Base-by-base conservation (phyloP, 345 rosid species). In the Fremontodendron californicum region DNA sequence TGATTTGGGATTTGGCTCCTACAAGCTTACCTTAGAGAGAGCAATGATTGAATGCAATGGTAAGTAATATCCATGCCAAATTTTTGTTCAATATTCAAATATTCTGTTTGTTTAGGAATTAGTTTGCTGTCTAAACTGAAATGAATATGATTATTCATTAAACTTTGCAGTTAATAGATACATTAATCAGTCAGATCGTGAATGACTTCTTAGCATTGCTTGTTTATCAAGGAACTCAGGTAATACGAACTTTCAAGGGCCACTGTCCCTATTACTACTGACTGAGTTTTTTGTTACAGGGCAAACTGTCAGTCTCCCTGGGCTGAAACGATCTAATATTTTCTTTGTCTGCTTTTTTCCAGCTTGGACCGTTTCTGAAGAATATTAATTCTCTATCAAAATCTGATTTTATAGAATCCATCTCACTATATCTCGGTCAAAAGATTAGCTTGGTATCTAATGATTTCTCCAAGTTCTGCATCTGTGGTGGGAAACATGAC, bases 181-280 rank as follows among this genome's bases (percentile, higher is more conserved):
- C 89, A 10, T 87, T 94, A 83, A 90, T 94, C 64, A 82, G 95
- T 63, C 91, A 88, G 80, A 94, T 91, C 45, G 92, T 93, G 25
- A 91, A 91, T 82, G 98, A 94, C 87, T 94, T 94, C 82, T 93
- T 95, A 3, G 92, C 91, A 18, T 69, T 90, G 77, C 85, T 93
- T 52, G 93, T 90, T 82, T 90, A 98, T 77, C 98, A 93, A 74
- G 94, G 98, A 80, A 88, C 88, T 68, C 94, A 90, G 93, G 96
- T 91, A 89, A 73, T n/a, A 10, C 29, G 46, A 16, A 71, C 11
- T 35, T 6, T 35, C 48, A 31, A 9, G 3, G 11, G 35, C 37
- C 18, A 1, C 40, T 46, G 5, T 12, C 6, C n/a, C 15, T 46
- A 45, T 13, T 45, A 25, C 49, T 29, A n/a, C 9, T 39, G 27